phyloP scores from a whole-genome alignment of 2,329 filamentous ascomycete species.

The Penicillium sp. region DNA sequence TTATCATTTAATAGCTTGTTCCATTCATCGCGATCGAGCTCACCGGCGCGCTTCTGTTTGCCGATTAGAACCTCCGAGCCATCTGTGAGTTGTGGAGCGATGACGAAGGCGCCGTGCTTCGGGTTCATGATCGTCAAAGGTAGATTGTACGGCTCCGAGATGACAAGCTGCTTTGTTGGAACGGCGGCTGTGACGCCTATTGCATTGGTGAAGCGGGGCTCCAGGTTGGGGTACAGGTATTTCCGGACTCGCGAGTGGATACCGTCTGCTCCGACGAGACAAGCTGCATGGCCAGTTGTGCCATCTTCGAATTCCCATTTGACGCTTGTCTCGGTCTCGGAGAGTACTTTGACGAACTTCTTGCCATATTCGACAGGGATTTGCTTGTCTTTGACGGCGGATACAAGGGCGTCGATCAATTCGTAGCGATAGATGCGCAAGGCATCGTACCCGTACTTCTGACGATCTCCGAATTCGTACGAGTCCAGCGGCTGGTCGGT shows the following conservation, averaged over 20 bases:
- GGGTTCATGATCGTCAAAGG: constrained; percentile 47
- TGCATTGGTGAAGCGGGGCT: constrained; percentile 53
- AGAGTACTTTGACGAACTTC: constrained; percentile 48
- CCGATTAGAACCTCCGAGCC: constrained; percentile 52
- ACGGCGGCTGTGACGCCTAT: constrained; percentile 40
- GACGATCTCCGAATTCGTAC: constrained; percentile 50
- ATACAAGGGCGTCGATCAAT: constrained; percentile 51
- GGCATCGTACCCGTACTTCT: constrained; percentile 53
- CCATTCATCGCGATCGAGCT: constrained; percentile 46
- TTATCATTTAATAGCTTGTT: constrained; percentile 42
- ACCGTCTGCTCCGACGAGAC: constrained; percentile 59
- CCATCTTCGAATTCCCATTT: constrained; percentile 52
- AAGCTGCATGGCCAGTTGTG: constrained; percentile 35
- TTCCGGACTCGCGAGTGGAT: constrained; percentile 58
- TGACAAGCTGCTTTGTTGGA: constrained; percentile 38
- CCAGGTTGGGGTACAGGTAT: constrained; percentile 50
- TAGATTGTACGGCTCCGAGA: constrained; percentile 37
- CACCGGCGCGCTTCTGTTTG: constrained; percentile 41
- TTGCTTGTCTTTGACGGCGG: constrained; percentile 32
- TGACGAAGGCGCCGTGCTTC: constrained; percentile 49
- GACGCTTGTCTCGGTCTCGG: constrained; percentile 43
- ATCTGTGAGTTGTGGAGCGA: constrained; percentile 50
- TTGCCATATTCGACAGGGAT: constrained; percentile 49
- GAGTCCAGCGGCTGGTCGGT: constrained; percentile 31
- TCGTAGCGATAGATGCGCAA: constrained; percentile 55